Evolutionary conservation across 2,329 filamentous ascomycete species (phyloP), one percentile per base, ranked within the genome.

Genomic region (Xylaria arbuscula): DNA sequence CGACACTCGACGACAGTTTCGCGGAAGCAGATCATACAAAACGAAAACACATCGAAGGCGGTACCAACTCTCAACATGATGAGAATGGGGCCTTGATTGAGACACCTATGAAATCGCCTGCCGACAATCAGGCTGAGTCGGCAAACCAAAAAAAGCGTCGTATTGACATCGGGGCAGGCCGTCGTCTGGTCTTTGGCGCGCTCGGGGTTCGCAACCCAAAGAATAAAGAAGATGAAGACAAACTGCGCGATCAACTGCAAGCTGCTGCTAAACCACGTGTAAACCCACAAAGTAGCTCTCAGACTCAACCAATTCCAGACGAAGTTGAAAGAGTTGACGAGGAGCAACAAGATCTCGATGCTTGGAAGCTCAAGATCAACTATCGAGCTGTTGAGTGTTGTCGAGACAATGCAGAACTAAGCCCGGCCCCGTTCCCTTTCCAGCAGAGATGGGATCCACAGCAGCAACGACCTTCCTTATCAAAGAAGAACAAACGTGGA

Each of bases 351-450:
- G 84, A 88, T 53, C 81, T 86, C 0, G 85, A 92, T 36, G 85
- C 87, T 24, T 98, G 94, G 94, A 88, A 88, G 72, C 82, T 88
- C 4, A 93, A 89, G 72, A 90, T 98, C 68, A 86, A 83, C 11
- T 89, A 97, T 69, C 87, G 88, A 28, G 94, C 93, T 24, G 92
- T 97, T 0, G 95, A 98, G 78, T 98, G 94, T 79, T 88, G 89
- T 70, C 86, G 92, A n/a, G 87, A 92, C 36, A 87, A 85, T 5
- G 81, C 93, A 47, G 82, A 86, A 38, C 83, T 97, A 54, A 92
- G 87, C 62, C 87, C 92, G 40, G 94, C 95, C 0, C 93, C 94
- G 0, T 98, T 97, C 76, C 94, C 94, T 0, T 98, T 98, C 78
- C 84, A 92, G 17, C 94, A 98, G 78, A 88, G 92, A 55, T 98